A percentile compares a stretch with the other conserved stretches of the same genome.
phyloP scores from a whole-genome alignment of 2,329 filamentous ascomycete species.

The Epichloe uncinata region DNA sequence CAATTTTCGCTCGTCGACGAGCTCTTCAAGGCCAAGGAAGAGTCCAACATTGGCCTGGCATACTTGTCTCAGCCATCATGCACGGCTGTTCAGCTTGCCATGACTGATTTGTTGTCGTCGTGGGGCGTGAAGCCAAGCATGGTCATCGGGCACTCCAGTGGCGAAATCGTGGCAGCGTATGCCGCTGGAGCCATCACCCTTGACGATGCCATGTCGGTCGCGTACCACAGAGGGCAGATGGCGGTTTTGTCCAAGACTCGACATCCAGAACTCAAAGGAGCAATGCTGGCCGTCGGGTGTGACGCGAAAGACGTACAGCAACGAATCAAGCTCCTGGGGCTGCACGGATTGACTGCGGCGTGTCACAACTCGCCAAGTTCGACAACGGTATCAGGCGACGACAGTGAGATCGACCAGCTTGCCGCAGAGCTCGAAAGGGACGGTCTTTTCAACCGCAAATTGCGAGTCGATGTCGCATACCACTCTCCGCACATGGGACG shows the following conservation, averaged over 20 bases:
- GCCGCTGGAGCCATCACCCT: conserved; percentile 29
- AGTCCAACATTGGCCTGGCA: conserved; percentile 22
- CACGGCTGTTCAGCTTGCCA: conserved; percentile 34
- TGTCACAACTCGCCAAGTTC: conserved; percentile 40
- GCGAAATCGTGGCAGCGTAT: conserved; percentile 36
- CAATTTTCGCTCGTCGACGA: conserved; percentile 25
- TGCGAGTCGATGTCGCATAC: conserved; percentile 38
- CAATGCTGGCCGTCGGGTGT: conserved; percentile 43
- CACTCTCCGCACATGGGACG: conserved; percentile 42
- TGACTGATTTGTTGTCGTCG: conserved; percentile 29
- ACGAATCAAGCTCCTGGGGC: conserved; percentile 17
- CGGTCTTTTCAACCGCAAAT: conserved; percentile 31
- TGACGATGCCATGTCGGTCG: conserved; percentile 31
- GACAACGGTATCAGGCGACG: conserved; percentile 37
- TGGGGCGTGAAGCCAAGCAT: conserved; percentile 26
- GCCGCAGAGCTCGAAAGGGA: conserved; percentile 24
- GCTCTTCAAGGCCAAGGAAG: conserved; percentile 19
- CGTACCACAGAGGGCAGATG: conserved; percentile 32
- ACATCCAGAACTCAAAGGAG: conserved; percentile 21
- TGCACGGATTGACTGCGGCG: conserved; percentile 15
- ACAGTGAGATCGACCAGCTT: conserved; percentile 29
- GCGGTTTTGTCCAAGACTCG: not conserved
- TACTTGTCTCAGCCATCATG: conserved; percentile 30
- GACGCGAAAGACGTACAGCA: conserved; percentile 28
- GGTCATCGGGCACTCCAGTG: conserved; percentile 33